These are phyloP conservation scores for Herpetomonas muscarum DNA, from an alignment of 208 protist species.

Conservation along the genomic window DNA sequence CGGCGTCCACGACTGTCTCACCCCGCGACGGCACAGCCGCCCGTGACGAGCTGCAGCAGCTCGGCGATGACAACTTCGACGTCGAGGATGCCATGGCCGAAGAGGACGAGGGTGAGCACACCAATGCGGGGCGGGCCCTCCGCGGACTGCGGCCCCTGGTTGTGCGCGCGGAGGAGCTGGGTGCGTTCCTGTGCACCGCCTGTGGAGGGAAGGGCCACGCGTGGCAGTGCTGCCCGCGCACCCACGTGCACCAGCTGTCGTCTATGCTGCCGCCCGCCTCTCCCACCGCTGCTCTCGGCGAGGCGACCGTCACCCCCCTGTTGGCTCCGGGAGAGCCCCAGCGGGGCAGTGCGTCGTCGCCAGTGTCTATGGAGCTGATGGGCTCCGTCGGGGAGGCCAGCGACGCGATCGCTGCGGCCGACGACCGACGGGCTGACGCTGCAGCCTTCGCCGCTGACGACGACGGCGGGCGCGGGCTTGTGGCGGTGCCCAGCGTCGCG, in stretches of 20 bases:
- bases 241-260: neutral
- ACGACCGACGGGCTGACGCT: no score
- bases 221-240: conserved; percentile 30
- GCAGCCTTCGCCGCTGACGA: no score
- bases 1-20: no score
- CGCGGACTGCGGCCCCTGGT: conserved; percentile 13
- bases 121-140: no score
- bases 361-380: neutral
- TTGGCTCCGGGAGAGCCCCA: neutral
- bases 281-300: conserved; percentile 8
- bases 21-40: no score
- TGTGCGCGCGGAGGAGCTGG: conserved; percentile 32
- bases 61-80: no score
- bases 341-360: neutral
- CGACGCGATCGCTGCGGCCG: conserved; percentile 10
- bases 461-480: neutral
- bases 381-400: neutral
- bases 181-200: conserved; percentile 18
- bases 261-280: neutral
- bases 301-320: conserved; percentile 7
- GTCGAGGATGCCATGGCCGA: no score
- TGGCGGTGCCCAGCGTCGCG: conserved; percentile 51
- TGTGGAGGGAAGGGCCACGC: conserved; percentile 26
- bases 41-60: no score
- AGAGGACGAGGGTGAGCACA: no score